phyloP scores from a whole-genome alignment of 2,329 filamentous ascomycete genomes.

The Lachnellula cervina region DNA sequence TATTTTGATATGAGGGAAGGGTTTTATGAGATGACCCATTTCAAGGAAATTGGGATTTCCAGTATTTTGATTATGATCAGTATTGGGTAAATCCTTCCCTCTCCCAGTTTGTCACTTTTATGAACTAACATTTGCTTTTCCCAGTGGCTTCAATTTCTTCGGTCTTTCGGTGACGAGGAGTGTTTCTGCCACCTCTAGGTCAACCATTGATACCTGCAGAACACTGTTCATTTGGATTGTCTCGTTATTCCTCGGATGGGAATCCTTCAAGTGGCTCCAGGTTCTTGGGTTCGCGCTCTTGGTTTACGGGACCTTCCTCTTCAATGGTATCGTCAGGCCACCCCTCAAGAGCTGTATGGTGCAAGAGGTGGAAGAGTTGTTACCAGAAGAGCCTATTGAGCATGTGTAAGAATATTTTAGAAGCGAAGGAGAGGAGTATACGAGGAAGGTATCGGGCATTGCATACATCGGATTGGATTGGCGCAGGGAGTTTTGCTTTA shows the following conservation, averaged over 20 bases:
- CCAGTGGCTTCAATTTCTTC: constrained; percentile 96
- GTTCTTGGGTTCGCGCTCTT: constrained; percentile 82
- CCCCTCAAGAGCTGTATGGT: constrained; percentile 66
- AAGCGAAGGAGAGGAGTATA: background rate
- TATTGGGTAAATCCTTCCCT: constrained; percentile 66
- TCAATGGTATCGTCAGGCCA: constrained; percentile 87
- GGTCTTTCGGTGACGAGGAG: constrained; percentile 85
- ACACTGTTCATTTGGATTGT: constrained; percentile 98
- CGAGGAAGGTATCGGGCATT: background rate
- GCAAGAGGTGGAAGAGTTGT: constrained; percentile 55
- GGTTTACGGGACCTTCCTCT: constrained; percentile 94
- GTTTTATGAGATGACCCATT: constrained; percentile 71
- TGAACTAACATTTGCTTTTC: constrained; percentile 7
- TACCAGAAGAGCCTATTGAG: constrained; percentile 82
- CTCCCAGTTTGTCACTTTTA: background rate
- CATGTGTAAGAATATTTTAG: constrained; percentile 38
- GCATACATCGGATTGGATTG: background rate
- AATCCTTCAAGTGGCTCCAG: constrained; percentile 96
- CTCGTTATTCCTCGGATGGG: constrained; percentile 89
- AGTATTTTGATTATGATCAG: constrained; percentile 94
- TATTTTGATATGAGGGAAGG: constrained; percentile 90
- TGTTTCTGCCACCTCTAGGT: constrained; percentile 88
- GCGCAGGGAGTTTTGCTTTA: background rate
- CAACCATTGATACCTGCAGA: constrained; percentile 94
- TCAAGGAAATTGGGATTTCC: constrained; percentile 66